Base-by-base conservation (phyloP, 164 flowering plant genomes). In the Chimonanthus praecox region DNA sequence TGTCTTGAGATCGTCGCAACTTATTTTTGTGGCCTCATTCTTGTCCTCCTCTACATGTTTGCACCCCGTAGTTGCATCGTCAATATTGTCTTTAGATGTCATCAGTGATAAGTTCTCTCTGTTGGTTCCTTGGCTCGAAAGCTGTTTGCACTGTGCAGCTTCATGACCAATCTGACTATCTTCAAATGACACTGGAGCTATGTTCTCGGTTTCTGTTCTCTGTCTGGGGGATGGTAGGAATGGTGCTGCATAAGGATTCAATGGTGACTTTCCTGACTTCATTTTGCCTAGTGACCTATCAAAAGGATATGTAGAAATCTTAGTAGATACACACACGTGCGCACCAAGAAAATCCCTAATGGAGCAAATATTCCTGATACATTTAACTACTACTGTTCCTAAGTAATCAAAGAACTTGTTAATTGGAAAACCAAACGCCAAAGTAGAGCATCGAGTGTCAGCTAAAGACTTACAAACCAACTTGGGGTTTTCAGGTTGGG, bases 201-300 rank as follows among this genome's bases (percentile, higher is more conserved):
- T 54, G 10, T 47, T 20, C 8, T 65, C 49, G 71, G 72, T 72
- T 50, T 84, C 58, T 6, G 50, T 46, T 46, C 63, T 45, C 8
- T 47, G 65, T 5, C 18, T 15, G 33, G 68, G 48, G 11, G 20
- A 71, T 7, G 89, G 89, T 70, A 84, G 61, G 60, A 83, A 84
- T 46, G 84, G 74, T 69, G 82, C 82, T 21, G 89, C 89, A 71
- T 73, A 70, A 1, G 82, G 82, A 73, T 79, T 79, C 72, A 79
- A 68, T 43, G 72, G 74, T 49, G 78, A 75, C 47, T n/a, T 72
- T 63, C 74, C 71, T 20, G 71, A 11, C 58, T 71, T 76, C 77
- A 76, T 83, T 70, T 54, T 43, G 48, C 49, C 1, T 3, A 66
- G 68, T 10, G 49, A 18, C 43, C 33, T 63, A 15, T 47, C 11